Evolutionary conservation across 1,284 basidiomycete species (phyloP), one percentile per base, ranked within the genome.

Genomic region (Gomphus bonarii): DNA sequence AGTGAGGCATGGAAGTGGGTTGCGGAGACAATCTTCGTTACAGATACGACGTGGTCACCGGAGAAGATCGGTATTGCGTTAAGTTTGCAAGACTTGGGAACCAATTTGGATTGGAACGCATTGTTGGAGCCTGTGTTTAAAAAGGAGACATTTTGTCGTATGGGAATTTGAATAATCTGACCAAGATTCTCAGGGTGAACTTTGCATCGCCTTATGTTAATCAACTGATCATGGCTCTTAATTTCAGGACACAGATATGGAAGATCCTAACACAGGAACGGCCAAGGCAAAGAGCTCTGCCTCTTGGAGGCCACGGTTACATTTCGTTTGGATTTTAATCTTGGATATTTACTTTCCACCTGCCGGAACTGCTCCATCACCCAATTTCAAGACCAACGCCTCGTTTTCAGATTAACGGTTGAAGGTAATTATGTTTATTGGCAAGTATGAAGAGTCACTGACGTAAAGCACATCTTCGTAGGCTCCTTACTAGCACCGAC

Each of bases 271-370:
- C 8, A 64, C 72, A 42, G 52, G 36, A 36, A 69, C 73, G 62
- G 71, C 75, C 61, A 61, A 69, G 18, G 62, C 72, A 28, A 80
- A 79, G 63, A 69, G 73, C 10, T 43, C 53, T 50, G 70, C 75
- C 6, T 72, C 77, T 20, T 97, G 91, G 91, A 95, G 91, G 66
- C 84, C 94, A 55, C 87, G 95, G 65, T 76, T 95, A 33, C 95
- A 97, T 67, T 95, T 91, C 67, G 90, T 88, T 30, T 98, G 95
- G 95, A 82, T 87, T 63, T 72, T 84, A 57, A 81, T 98, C 58
- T 73, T 97, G 40, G 86, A 91, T 61, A 75, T 76, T 51, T 82
- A 93, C 61, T 79, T 95, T 55, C 75, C 82, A 3, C 66, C 71
- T 22, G 68, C 72, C 2, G 67, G 72, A 56, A 67, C 73, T 12